Percentiles rank a stretch among this genome's conserved stretches.
These are phyloP conservation scores for Phyllosticta capitalensis DNA, from an alignment of 2,329 filamentous ascomycete species.

Conservation along the genomic window DNA sequence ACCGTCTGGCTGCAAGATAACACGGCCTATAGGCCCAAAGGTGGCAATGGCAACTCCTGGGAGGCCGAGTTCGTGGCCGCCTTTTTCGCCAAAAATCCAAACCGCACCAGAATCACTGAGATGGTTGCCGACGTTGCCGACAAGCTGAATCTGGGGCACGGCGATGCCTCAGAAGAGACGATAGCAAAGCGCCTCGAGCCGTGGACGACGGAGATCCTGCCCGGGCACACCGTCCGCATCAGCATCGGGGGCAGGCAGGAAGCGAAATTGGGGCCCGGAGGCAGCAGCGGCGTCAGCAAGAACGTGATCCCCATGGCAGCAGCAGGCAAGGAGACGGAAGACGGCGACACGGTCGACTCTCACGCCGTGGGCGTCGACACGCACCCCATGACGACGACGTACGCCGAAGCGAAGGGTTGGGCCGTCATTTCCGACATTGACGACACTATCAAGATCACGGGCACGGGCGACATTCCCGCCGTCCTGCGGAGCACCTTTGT, in stretches of 20 bases:
- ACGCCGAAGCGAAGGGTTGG: constrained; percentile 72
- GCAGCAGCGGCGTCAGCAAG: constrained; percentile 61
- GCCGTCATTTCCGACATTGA: constrained; percentile 82
- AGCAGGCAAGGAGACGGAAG: constrained; percentile 24
- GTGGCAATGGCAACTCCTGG: constrained; percentile 44
- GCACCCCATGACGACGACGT: constrained; percentile 59
- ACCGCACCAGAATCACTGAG: constrained; percentile 56
- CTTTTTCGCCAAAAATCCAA: constrained; percentile 61
- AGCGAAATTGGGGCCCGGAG: constrained; percentile 53
- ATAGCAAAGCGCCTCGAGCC: constrained; percentile 63
- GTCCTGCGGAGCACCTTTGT: constrained; percentile 80
- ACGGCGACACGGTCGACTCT: constrained; percentile 23
- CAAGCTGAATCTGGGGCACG: constrained; percentile 51
- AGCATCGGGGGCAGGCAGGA: constrained; percentile 40
- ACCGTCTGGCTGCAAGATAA: constrained; percentile 87
- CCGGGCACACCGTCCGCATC: constrained; percentile 58
- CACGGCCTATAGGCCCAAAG: constrained; percentile 56
- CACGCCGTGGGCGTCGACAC: constrained; percentile 26
- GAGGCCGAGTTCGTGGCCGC: constrained; percentile 74
- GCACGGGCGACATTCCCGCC: constrained; percentile 68
- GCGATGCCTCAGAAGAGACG: constrained; percentile 43
- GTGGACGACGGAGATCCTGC: constrained; percentile 67
- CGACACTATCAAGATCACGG: constrained; percentile 88
- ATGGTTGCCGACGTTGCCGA: constrained; percentile 62
- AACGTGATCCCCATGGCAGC: constrained; percentile 47